Conservation (phyloP, 2,329 filamentous ascomycete species). For the Fusarium palustre region DNA sequence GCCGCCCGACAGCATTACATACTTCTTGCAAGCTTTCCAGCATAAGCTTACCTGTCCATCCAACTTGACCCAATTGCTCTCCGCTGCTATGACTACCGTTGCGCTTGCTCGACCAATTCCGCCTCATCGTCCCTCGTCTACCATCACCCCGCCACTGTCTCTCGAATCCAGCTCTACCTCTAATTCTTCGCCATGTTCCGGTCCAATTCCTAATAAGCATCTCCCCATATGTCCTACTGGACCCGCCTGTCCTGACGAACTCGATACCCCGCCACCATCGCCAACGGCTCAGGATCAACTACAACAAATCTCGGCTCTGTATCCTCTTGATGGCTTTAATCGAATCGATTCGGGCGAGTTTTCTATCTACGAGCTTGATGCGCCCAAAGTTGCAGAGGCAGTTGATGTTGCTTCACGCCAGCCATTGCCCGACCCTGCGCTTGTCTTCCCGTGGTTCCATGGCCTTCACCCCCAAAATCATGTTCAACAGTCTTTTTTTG, state of each 20-base stretch:
- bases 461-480: conserved; percentile 90
- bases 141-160: conserved; percentile 57
- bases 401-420: conserved; percentile 82
- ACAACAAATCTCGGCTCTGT: conserved; percentile 75
- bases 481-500: conserved; percentile 90
- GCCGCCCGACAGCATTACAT: conserved; percentile 9
- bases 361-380: conserved; percentile 78
- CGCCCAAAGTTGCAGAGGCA: conserved; percentile 75
- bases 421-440: conserved; percentile 83
- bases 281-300: conserved; percentile 70
- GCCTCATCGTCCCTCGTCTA: conserved; percentile 58
- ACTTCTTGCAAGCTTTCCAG: conserved; percentile 15
- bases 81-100: conserved; percentile 64
- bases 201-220: conserved; percentile 85
- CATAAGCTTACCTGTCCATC: conserved; percentile 6
- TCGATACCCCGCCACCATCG: conserved; percentile 74
- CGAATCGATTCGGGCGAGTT: conserved; percentile 63
- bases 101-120: conserved; percentile 63
- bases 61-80: background rate
- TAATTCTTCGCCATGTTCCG: conserved; percentile 47
- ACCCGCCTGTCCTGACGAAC: conserved; percentile 66
- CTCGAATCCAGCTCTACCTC: conserved; percentile 50
- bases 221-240: conserved; percentile 90
- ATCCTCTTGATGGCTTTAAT: conserved; percentile 76
- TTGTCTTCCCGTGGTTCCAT: conserved; percentile 96